Conservation (phyloP, 139 green algal species). For the Tetraselmis striata region DNA sequence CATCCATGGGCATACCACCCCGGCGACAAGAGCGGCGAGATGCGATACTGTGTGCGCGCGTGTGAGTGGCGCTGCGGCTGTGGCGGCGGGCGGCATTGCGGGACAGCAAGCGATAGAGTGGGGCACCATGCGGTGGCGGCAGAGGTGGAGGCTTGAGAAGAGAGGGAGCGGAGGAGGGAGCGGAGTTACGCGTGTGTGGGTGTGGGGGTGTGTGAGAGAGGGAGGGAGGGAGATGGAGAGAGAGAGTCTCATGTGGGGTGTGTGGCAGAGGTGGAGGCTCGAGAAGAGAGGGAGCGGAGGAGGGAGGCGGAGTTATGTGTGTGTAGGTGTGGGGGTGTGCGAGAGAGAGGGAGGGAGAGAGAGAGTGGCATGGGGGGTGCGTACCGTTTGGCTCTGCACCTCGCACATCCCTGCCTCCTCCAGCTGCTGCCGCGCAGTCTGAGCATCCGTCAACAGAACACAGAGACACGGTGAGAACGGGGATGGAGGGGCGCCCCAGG, state of each 20-base stretch:
- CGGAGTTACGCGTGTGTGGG: neutral
- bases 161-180: neutral
- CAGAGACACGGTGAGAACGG: neutral
- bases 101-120: too few species aligned
- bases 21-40: too few species aligned
- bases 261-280: neutral
- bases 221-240: neutral
- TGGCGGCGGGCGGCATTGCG: too few species aligned
- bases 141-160: neutral
- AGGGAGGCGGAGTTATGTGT: neutral
- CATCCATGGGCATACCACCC: too few species aligned
- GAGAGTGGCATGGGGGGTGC: neutral
- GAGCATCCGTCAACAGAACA: neutral
- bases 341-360: neutral
- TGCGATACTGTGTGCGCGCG: too few species aligned
- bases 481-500: neutral
- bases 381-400: neutral
- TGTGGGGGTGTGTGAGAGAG: too few species aligned
- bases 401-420: neutral
- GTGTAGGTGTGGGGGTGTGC: too few species aligned
- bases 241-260: neutral
- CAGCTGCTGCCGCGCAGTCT: neutral
- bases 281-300: neutral
- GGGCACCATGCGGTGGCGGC: too few species aligned
- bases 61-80: too few species aligned